phyloP scores from a whole-genome alignment of 345 rosid genomes.

The Syzygium aqueum region DNA sequence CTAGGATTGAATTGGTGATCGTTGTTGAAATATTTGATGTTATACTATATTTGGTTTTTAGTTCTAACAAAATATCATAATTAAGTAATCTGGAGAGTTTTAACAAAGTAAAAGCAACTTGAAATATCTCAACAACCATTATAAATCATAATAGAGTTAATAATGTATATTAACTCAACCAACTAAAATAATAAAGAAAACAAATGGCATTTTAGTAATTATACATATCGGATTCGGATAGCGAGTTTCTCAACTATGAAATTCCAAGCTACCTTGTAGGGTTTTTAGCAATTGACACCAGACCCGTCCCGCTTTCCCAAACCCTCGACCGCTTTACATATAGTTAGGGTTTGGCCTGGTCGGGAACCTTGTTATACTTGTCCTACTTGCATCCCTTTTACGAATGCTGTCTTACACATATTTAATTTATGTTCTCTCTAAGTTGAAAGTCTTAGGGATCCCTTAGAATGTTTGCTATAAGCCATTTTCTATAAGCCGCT shows the following conservation, averaged over 20 bases:
- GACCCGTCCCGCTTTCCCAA: neutral
- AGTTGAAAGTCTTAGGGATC: neutral
- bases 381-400: neutral
- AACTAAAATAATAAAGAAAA: neutral
- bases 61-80: neutral
- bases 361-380: neutral
- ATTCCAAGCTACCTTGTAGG: neutral
- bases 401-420: neutral
- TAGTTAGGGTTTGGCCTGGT: neutral
- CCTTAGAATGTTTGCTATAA: neutral
- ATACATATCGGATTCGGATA: neutral
- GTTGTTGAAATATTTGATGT: neutral
- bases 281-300: neutral
- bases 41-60: neutral
- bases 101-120: neutral
- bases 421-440: neutral
- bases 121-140: no score
- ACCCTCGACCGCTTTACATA: neutral
- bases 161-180: neutral
- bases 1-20: neutral
- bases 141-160: neutral
- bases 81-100: neutral
- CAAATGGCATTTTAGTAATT: neutral
- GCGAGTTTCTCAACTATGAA: neutral
- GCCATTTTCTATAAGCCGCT: neutral